Conservation (phyloP, 129 eudicot species). For the Rutidosis leptorrhynchoides region DNA sequence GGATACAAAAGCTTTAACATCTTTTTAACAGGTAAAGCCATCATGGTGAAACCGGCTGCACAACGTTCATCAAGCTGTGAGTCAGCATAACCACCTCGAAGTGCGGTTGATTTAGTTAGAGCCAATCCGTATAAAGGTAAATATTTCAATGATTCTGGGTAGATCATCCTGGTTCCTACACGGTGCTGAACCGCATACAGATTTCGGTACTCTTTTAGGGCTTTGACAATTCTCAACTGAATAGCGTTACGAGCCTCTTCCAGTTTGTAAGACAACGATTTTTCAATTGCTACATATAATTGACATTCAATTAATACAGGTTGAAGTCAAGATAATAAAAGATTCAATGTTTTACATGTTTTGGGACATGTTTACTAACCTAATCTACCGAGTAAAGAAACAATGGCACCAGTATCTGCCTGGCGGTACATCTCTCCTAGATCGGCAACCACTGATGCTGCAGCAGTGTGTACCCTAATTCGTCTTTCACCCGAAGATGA, state of each 20-base stretch:
- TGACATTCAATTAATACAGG: neutral
- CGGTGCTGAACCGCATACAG: slow-evolving; percentile 82
- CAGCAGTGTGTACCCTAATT: slow-evolving; percentile 93
- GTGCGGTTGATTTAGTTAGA: slow-evolving; percentile 64
- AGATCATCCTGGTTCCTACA: slow-evolving; percentile 78
- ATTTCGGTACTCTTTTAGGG: slow-evolving; percentile 81
- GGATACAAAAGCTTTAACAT: slow-evolving; percentile 81
- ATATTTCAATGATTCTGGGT: slow-evolving; percentile 79
- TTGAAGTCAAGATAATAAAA: neutral
- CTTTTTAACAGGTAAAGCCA: slow-evolving; percentile 84
- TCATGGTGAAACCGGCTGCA: slow-evolving; percentile 87
- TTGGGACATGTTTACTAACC: slow-evolving; percentile 35
- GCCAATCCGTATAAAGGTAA: slow-evolving; percentile 73
- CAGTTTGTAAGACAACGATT: slow-evolving; percentile 65
- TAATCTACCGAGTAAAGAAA: slow-evolving; percentile 69
- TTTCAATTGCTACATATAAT: slow-evolving; percentile 68
- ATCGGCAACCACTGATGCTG: slow-evolving; percentile 90
- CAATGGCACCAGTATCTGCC: slow-evolving; percentile 90
- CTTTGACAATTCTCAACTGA: slow-evolving; percentile 71
- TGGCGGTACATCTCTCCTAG: slow-evolving; percentile 92
- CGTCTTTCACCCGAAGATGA: slow-evolving; percentile 95
- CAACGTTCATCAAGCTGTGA: slow-evolving; percentile 88
- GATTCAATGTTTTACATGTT: neutral
- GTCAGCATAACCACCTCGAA: slow-evolving; percentile 84
- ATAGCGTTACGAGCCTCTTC: slow-evolving; percentile 74